Evolutionary conservation across 176 grass and related monocot genomes (phyloP).

Genomic region (Zea mays): DNA sequence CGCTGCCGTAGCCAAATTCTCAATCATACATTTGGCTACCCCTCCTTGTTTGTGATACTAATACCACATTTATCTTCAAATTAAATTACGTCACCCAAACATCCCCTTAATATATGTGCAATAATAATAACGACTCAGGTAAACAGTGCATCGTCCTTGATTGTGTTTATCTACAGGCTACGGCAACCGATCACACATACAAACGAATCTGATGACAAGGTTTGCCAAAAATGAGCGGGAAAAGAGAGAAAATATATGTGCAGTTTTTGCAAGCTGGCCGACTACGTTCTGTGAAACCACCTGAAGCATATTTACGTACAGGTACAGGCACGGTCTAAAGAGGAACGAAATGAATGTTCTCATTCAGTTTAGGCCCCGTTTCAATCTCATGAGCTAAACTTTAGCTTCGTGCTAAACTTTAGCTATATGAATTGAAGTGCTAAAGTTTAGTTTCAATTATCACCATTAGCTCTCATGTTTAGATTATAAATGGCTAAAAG

Average conservation of each 20-base stretch:
- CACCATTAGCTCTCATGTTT: too few species aligned
- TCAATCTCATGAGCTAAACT: too few species aligned
- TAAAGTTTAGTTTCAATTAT: too few species aligned
- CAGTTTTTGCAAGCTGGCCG: background rate
- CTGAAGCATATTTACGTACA: slow-evolving; percentile 2
- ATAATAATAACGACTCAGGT: background rate
- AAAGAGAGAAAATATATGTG: background rate
- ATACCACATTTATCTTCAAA: background rate
- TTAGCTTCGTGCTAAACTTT: too few species aligned
- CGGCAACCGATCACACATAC: background rate
- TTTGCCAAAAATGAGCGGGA: background rate
- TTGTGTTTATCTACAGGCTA: background rate
- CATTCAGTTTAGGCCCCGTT: too few species aligned
- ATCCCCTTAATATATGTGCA: background rate
- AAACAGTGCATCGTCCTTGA: background rate
- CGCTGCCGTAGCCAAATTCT: background rate
- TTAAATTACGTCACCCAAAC: background rate
- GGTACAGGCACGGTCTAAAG: background rate
- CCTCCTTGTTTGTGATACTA: background rate
- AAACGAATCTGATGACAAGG: background rate
- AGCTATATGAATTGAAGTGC: too few species aligned
- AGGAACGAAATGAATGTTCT: background rate
- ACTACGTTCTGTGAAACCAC: background rate
- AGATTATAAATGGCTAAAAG: too few species aligned
- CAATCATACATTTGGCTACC: background rate